Conservation (phyloP, 2,329 filamentous ascomycete genomes). For the Aspergillus phoenicis region DNA sequence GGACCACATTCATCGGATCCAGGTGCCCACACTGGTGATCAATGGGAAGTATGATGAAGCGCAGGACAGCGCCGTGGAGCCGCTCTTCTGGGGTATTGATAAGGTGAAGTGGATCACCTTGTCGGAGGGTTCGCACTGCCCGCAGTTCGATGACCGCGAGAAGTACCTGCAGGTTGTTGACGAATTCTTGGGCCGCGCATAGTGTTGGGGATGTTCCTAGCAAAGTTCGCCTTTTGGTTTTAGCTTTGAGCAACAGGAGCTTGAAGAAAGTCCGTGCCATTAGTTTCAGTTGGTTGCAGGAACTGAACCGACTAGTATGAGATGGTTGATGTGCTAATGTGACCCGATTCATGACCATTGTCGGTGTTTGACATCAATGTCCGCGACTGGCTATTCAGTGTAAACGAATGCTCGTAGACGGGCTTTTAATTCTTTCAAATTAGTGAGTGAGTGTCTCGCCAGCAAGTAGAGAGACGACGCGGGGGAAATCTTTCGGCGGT, state of each 20-base stretch:
- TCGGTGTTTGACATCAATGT: neutral
- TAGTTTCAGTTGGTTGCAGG: neutral
- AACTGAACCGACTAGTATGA: neutral
- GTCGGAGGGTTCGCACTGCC: constrained; percentile 3
- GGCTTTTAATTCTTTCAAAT: accelerated
- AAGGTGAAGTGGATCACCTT: constrained; percentile 6
- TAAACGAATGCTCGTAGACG: no score
- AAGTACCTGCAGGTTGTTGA: neutral
- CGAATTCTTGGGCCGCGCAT: neutral
- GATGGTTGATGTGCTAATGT: neutral
- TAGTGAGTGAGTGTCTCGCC: no score
- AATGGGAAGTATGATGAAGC: constrained; percentile 7
- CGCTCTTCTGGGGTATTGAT: constrained; percentile 3
- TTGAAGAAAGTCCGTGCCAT: neutral
- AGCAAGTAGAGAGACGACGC: no score
- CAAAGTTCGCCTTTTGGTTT: neutral
- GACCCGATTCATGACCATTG: neutral
- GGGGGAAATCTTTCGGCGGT: no score
- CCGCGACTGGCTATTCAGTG: no score
- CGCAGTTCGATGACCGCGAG: constrained; percentile 3
- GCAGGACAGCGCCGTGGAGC: constrained; percentile 3
- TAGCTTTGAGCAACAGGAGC: neutral
- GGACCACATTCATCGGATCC: neutral
- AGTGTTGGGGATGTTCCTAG: neutral
- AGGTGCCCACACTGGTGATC: constrained; percentile 2